Percentiles rank a stretch among this genome's conserved stretches.
Conservation (phyloP, 164 flowering plant genomes). For the Kingdonia uniflora region DNA sequence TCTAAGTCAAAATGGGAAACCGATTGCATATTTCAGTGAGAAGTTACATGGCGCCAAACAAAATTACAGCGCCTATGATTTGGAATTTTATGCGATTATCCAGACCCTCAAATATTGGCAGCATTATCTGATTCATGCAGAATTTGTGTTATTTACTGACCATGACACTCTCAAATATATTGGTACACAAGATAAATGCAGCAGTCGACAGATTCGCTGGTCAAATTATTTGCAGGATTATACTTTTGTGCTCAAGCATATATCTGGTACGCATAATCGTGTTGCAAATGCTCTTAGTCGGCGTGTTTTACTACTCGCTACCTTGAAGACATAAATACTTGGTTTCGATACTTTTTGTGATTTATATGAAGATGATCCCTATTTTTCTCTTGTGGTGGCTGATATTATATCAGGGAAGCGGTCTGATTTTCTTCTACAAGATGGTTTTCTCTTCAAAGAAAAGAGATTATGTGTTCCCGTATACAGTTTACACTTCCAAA, state of each 20-base stretch:
- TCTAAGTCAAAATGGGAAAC: no score
- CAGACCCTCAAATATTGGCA: constrained; percentile 1
- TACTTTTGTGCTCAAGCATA: constrained; percentile 1
- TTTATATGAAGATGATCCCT: background rate
- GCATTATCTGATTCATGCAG: background rate
- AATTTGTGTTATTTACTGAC: background rate
- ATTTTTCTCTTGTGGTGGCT: background rate
- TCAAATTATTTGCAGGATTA: background rate
- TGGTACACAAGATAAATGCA: background rate
- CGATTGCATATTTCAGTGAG: no score
- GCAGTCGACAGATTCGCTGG: background rate
- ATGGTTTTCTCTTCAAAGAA: constrained; percentile 2
- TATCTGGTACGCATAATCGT: no score
- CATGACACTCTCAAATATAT: constrained; percentile 2
- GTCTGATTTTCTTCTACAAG: background rate
- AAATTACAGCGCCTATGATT: background rate
- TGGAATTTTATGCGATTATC: background rate
- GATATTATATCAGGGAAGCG: background rate
- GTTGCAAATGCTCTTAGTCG: no score
- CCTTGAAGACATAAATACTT: background rate
- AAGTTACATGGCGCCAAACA: background rate
- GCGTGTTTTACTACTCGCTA: no score
- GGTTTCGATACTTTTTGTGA: constrained; percentile 1
- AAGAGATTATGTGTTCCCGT: background rate
- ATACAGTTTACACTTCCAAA: background rate